Base-by-base conservation (phyloP, 2,329 filamentous ascomycete species). In the Zasmidium cellare region DNA sequence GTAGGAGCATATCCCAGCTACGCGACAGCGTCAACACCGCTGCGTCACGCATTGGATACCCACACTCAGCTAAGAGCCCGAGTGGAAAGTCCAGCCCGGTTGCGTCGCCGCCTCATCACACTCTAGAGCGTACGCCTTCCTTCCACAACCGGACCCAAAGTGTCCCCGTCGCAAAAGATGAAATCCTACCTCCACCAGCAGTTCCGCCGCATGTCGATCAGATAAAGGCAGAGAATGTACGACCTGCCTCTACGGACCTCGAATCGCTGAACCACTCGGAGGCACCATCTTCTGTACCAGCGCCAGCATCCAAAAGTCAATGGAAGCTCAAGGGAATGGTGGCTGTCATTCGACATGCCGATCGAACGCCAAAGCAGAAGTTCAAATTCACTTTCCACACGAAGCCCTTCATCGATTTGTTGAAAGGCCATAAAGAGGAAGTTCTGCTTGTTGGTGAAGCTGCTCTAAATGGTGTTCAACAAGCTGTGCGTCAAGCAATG, bases 351-450 rank as follows among this genome's bases (percentile, higher is more conserved):
- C 87, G 94, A 24, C 94, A 99, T 75, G 96, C 96, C 2, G 94
- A 99, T 76, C 88, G 94, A 56, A 99, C 94, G 1, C 94, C 94
- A 2, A 99, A 99, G 77, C 94, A 99, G 70, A 99, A 99, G 73
- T 97, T 97, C 81, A 99, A 99, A 73, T 99, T 97, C 69, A 99
- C 94, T 0, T 97, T 99, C 68, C 94, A 99, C 71, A 96, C 92
- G 0, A 91, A 92, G 62, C 94, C 94, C 0, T 99, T 99, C 70
- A 92, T 99, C 62, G 90, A 96, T 63, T 81, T 99, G 3, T 84
- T 99, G 45, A 96, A 93, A 72, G 94, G 94, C 0, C 93, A 99
- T 69, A 91, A 96, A 69, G 93, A 97, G 74, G 94, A 99, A 72
- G 94, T 99, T 1, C 82, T 99, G 1, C 83, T 99, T 20, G 94